phyloP scores from a whole-genome alignment of 352 stramenopile species.

The Phytophthora ramorum region DNA sequence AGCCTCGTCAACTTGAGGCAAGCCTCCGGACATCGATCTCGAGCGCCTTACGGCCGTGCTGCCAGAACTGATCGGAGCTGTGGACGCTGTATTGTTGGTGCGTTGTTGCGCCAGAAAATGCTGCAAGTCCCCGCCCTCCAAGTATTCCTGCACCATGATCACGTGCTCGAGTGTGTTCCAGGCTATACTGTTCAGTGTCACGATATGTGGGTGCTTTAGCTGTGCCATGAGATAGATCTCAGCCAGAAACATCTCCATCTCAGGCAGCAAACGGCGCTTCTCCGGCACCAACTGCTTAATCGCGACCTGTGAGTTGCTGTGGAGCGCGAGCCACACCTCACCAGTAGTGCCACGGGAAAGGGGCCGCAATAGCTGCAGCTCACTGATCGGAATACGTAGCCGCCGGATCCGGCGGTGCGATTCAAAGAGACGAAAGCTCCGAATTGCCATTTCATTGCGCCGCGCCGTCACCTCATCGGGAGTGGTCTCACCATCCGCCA shows the following conservation, averaged over 20 bases:
- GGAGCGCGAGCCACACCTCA: conserved; percentile 77
- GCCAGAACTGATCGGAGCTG: conserved; percentile 16
- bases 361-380: conserved; percentile 62
- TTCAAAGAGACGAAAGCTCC: conserved; percentile 71
- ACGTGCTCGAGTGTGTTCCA: conserved; percentile 80
- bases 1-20: conserved; percentile 29
- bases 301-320: conserved; percentile 54
- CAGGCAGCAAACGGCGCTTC: conserved; percentile 59
- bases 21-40: conserved; percentile 16
- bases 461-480: conserved; percentile 33
- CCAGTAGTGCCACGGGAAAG: conserved; percentile 63
- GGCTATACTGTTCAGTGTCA: conserved; percentile 64
- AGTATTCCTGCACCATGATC: conserved; percentile 79
- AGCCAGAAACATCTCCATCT: conserved; percentile 78
- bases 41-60: conserved; percentile 24
- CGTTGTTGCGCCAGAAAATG: conserved; percentile 51
- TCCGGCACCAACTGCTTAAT: conserved; percentile 72
- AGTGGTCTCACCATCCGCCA: conserved; percentile 2
- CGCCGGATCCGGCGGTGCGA: conserved; percentile 65
- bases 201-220: conserved; percentile 73
- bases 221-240: conserved; percentile 81
- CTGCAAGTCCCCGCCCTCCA: conserved; percentile 73
- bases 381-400: conserved; percentile 52
- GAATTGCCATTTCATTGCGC: conserved; percentile 62
- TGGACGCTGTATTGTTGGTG: conserved; percentile 10